Base-by-base conservation (phyloP, 306 rosid species). In the Fagus crenata region DNA sequence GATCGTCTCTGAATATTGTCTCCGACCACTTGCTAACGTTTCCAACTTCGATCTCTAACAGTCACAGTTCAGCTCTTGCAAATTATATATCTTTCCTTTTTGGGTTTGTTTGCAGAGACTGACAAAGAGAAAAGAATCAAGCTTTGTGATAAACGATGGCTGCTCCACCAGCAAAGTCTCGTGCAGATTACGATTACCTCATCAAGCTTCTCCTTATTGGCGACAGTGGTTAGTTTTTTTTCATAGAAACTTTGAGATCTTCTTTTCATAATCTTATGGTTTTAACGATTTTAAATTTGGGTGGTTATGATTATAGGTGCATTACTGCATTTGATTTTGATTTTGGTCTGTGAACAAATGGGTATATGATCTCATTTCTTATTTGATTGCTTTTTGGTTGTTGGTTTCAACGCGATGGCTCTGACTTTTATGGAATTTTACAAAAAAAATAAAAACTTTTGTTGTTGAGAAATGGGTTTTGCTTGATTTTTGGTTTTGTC, bases 131-230 rank as follows among this genome's bases (percentile, higher is more conserved):
- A 72, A 71, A 71, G 53, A 72, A 73, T 65, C 60, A 68, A 72
- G 37, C 14, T 51, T 83, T 81, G 76, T 5, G 73, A 49, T 49
- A 75, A 76, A 18, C 77, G 72, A 91, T 91, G 93, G 93, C 93
- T 75, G 87, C 93, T 36, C 86, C 88, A 70, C 88, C 96, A 64
- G 89, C 84, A 42, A 86, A 93, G 84, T 90, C 93, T 78, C 97
- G 96, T 74, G 93, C 96, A 31, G 97, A 92, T 89, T 87, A 92
- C 87, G 97, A 92, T 86, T 87, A 88, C 85, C 97, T 92, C 77
- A 90, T 92, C 85, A 92, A 92, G 77, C 96, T 92, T 75, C 94
- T 92, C 63, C 97, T 92, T 72, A 92, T 92, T 31, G 97, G 97
- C 81, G 96, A 92, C 69, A 92, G 97, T 68, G 97, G 97, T 90